Evolutionary conservation across 23 red algal species (phyloP), one percentile per base, ranked within the genome.

Genomic region (Gracilaria caudata): DNA sequence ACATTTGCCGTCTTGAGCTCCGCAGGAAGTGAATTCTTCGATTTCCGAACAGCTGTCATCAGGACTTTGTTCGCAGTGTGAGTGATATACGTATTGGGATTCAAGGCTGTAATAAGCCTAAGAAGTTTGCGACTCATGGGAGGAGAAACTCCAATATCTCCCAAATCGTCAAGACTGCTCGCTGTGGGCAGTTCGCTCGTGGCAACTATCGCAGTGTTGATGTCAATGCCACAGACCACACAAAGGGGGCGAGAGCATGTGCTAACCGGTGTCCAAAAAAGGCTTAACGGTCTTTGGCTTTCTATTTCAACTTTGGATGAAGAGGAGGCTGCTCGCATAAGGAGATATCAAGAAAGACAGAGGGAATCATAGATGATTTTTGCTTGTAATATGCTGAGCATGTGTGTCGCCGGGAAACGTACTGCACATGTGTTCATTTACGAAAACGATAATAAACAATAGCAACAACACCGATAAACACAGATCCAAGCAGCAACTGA

Each of bases 281-380:
- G n/a, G 20, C 65, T 78, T 86, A 37, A 44, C 55, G 41, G 86
- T 39, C 13, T 79, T 12, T 78, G 37, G 32, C 29, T 61, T 10
- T 71, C 65, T n/a, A 19, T 71, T n/a, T n/a, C 74, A 4, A 79
- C 74, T 14, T 21, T 79, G 74, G 44, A 53, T 35, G 74, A 79
- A 35, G 74, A 45, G 25, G 74, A 79, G n/a, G 74, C 32, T 35
- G 43, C 43, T 4, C 39, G 39, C 35, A 38, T 79, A 56, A 35
- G 74, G 40, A 44, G 11, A 19, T 51, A 79, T 57, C 74, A 79
- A 44, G 25, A 35, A 34, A 11, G 74, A 21, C 74, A 17, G 12
- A 28, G 33, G 65, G 14, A 71, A 39, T 39, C 65, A 7, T 19
- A 71, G 20, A 53, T 14, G n/a, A 71, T 28, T 28, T 28, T 7